A percentile compares a stretch with the other conserved stretches of the same genome.
Evolutionary conservation across 352 stramenopile genomes (phyloP).

Genomic region (Pythium biforme): DNA sequence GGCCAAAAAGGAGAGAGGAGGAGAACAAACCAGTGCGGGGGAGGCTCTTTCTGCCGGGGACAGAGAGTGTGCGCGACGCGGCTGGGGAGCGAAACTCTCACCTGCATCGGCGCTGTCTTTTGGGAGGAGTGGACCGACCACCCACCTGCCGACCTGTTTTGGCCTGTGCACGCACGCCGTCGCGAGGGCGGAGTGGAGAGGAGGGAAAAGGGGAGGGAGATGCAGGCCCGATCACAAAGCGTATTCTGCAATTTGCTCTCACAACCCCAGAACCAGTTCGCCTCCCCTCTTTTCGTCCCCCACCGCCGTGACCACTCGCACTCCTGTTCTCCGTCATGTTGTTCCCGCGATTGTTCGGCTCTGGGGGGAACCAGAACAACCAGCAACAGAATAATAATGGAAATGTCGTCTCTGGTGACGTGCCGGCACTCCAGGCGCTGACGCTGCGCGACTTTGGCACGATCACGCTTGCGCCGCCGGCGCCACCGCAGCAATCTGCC

Average conservation of each 20-base stretch:
- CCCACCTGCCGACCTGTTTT: constrained; percentile 20
- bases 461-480: constrained; percentile 19
- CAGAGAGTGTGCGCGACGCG: constrained; percentile 16
- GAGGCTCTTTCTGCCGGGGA: constrained; percentile 20
- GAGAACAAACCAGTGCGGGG: constrained; percentile 8
- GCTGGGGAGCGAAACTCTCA: constrained; percentile 16
- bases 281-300: not conserved
- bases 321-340: constrained; percentile 13
- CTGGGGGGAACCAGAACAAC: constrained; percentile 22
- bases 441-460: constrained; percentile 8
- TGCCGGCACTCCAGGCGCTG: not conserved
- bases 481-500: not conserved
- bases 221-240: constrained; percentile 9
- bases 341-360: constrained; percentile 27
- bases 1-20: constrained; percentile 1
- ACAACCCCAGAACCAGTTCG: constrained; percentile 16
- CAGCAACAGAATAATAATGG: not conserved
- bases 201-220: constrained; percentile 16
- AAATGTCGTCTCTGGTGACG: not conserved
- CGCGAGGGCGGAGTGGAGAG: not conserved
- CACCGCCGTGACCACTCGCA: not conserved
- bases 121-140: constrained; percentile 16
- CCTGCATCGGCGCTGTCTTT: constrained; percentile 5
- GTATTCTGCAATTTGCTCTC: constrained; percentile 31
- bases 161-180: not conserved